Evolutionary conservation across 768 basidiomycete species (phyloP).

Genomic region (Boletus sp.): DNA sequence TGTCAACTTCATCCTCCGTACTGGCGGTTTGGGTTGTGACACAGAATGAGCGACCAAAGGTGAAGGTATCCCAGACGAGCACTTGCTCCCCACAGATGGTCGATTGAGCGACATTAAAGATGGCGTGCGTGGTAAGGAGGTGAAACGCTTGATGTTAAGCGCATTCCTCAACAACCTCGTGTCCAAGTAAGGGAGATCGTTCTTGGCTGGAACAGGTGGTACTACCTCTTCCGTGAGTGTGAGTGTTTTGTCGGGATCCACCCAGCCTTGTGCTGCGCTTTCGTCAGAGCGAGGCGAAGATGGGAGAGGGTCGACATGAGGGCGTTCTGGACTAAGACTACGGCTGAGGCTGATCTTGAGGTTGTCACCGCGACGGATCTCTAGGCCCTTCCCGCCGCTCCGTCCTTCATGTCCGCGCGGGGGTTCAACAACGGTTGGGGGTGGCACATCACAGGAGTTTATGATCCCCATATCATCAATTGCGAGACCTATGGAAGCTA

Average conservation of each 20-base stretch:
- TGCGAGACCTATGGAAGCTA: constrained; percentile 37
- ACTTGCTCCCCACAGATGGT: constrained; percentile 21
- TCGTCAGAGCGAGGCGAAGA: constrained; percentile 24
- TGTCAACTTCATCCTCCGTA: constrained; percentile 34
- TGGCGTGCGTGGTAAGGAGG: constrained; percentile 65
- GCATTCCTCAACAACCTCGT: constrained; percentile 26
- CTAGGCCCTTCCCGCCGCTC: constrained; percentile 25
- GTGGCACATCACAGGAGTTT: constrained; percentile 31
- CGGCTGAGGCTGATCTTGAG: constrained; percentile 1
- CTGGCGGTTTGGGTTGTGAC: constrained; percentile 17
- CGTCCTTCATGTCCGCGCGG: constrained; percentile 35
- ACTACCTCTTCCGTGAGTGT: constrained; percentile 17
- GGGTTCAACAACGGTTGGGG: constrained; percentile 41
- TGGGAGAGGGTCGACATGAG: constrained; percentile 1
- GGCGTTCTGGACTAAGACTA: constrained; percentile 15
- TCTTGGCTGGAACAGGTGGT: constrained; percentile 32
- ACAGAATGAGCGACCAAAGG: constrained; percentile 36
- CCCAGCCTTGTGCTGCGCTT: constrained; percentile 13
- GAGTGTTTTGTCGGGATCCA: constrained; percentile 20
- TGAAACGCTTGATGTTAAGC: constrained; percentile 42
- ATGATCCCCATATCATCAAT: constrained; percentile 41
- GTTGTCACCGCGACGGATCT: constrained; percentile 31
- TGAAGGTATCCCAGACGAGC: constrained; percentile 25
- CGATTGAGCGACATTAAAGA: constrained; percentile 47
- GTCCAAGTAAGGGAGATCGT: constrained; percentile 23